Evolutionary conservation across 208 protist genomes (phyloP), one percentile per base, ranked within the genome.

Genomic region (Naegleria gruberi): DNA sequence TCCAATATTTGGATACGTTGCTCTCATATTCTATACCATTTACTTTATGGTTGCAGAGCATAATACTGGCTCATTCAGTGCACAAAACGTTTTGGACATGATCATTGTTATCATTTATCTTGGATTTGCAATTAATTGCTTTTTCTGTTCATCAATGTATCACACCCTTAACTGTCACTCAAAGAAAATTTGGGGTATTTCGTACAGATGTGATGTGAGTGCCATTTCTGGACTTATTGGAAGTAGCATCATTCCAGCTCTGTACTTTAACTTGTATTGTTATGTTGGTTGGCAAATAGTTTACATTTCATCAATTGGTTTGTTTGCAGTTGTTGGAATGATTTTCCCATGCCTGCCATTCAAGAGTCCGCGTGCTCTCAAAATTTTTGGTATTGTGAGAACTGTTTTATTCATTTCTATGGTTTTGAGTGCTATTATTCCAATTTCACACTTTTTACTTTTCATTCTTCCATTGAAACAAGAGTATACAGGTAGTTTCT

Each of bases 161-260:
- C 83, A 87, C 55, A 55, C 44, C 0, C 23, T 87, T 37, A 55
- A 37, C 26, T 87, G 83, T 55, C 83, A 87, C 44, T 55, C 43
- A 6, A 10, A 34, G 30, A 87, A 87, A 51, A 87, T 41, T 15
- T 55, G 43, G 41, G 6, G 17, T 3, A n/a, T 55, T 41, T 87
- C n/a, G 1, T 87, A 87, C 43, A 2, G 34, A 0, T 87, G 96
- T 3, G 96, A 97, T 90, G 96, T 96, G 90, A 96, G 95, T 91
- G 96, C 94, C 57, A 97, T 97, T 85, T 96, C 94, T 19, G 92
- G 94, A 55, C 94, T 97, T 81, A 93, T 96, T 41, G 94, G 96
- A 43, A 93, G 94, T 43, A 96, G 94, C 40, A 96, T 97, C 85
- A 90, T 96, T 5, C 96, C 96, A 1, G 95, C 96, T 87, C 95